phyloP scores from a whole-genome alignment of 2,329 filamentous ascomycete genomes.

The Microdochium nivale region DNA sequence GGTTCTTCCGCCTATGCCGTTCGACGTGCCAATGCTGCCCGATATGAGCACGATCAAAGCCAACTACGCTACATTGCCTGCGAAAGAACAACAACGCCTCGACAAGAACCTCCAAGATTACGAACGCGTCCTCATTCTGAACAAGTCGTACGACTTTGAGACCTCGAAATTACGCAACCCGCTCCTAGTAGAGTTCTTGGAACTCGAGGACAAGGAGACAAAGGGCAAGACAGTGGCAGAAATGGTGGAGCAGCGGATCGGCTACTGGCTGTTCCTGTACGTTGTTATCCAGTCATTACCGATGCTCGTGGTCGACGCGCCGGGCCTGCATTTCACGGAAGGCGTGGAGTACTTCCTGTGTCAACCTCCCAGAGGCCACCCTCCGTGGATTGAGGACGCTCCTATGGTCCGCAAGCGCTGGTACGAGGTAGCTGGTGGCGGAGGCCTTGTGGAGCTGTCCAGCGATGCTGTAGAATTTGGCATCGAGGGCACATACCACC shows the following conservation, averaged over 20 bases:
- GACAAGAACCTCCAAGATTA: conserved; percentile 67
- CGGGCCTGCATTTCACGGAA: conserved; percentile 58
- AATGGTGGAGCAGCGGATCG: conserved; percentile 61
- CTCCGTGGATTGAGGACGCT: conserved; percentile 65
- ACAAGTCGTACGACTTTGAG: conserved; percentile 73
- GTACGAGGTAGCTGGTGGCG: conserved; percentile 64
- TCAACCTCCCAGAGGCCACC: conserved; percentile 61
- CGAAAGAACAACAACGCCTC: conserved; percentile 68
- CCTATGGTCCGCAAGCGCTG: conserved; percentile 58
- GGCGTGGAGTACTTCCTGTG: conserved; percentile 78
- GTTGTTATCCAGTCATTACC: conserved; percentile 69
- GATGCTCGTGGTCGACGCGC: conserved; percentile 69
- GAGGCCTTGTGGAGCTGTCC: conserved; percentile 47
- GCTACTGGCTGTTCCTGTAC: conserved; percentile 77
- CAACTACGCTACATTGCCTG: conserved; percentile 54
- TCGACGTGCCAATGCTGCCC: conserved; percentile 75
- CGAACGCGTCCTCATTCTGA: conserved; percentile 69
- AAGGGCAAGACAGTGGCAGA: conserved; percentile 57
- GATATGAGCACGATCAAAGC: conserved; percentile 56
- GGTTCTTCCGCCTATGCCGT: conserved; percentile 84
- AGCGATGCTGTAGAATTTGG: conserved; percentile 45
- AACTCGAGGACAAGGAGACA: conserved; percentile 62
- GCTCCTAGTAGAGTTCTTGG: conserved; percentile 62
- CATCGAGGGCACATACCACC: conserved; percentile 23
- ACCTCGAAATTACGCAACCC: conserved; percentile 47